These are phyloP conservation scores for Torulaspora franciscae DNA, from an alignment of 805 yeast species.

Conservation along the genomic window DNA sequence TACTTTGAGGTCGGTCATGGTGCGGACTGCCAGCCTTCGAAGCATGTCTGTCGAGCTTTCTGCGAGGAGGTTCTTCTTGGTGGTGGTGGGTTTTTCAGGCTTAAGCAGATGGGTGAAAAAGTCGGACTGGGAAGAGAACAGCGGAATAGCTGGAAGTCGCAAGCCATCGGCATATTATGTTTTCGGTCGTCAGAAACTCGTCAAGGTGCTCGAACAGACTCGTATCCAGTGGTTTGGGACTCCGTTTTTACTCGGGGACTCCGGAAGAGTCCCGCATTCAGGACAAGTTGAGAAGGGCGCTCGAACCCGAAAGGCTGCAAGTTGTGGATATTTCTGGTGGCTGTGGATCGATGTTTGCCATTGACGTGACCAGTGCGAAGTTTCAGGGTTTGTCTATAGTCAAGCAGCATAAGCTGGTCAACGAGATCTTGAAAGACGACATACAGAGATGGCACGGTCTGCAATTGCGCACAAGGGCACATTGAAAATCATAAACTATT, in stretches of 20 bases:
- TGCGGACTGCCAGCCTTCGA: constrained; percentile 10
- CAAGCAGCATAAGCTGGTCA: constrained; percentile 89
- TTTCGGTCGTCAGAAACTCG: neutral
- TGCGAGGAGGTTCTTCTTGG: neutral
- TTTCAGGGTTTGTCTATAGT: constrained; percentile 81
- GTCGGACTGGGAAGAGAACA: neutral
- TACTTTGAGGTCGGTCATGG: constrained; percentile 11
- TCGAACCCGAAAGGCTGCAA: constrained; percentile 56
- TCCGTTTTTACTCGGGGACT: constrained; percentile 21
- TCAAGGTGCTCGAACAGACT: neutral
- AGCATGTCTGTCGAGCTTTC: constrained; percentile 5
- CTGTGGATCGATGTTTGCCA: constrained; percentile 97
- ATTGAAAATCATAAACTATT: constrained; percentile 15
- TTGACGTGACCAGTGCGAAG: constrained; percentile 60
- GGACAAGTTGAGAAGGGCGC: constrained; percentile 47
- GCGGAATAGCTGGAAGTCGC: neutral
- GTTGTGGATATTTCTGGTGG: constrained; percentile 91
- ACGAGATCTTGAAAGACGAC: constrained; percentile 74
- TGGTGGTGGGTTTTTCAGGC: neutral
- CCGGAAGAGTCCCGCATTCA: constrained; percentile 57
- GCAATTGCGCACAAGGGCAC: constrained; percentile 70
- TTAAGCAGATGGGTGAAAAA: neutral
- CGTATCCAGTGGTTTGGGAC: neutral
- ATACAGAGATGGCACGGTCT: constrained; percentile 92
- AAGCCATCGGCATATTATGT: neutral